These are phyloP conservation scores for Aspergillus oerlinghausenensis DNA, from an alignment of 2,329 filamentous ascomycete genomes.

Conservation along the genomic window DNA sequence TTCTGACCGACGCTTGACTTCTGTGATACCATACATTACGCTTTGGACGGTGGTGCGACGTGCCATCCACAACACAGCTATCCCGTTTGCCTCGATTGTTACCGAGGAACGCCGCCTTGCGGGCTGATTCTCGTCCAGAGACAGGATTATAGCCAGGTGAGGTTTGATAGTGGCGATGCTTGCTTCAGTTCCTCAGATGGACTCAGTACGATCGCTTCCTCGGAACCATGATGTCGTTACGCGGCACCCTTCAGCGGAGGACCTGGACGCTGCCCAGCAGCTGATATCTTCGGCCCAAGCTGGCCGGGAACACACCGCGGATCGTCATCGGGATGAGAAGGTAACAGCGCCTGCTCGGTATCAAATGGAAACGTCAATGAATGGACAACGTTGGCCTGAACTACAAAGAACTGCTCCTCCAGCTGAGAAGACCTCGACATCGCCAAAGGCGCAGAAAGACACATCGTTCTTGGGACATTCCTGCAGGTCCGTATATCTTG, in stretches of 20 bases:
- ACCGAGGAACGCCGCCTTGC: constrained; percentile 9
- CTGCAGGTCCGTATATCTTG: constrained; percentile 32
- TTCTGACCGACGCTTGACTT: constrained; percentile 35
- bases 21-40: constrained; percentile 31
- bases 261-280: constrained; percentile 46
- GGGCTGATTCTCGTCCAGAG: constrained; percentile 4
- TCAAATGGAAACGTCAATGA: constrained; percentile 12
- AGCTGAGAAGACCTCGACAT: constrained; percentile 24
- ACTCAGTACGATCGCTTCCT: constrained; percentile 31
- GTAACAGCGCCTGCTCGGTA: constrained; percentile 7
- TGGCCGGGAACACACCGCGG: constrained; percentile 33
- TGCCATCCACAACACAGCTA: constrained; percentile 14
- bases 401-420: constrained; percentile 9
- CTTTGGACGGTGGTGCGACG: constrained; percentile 29
- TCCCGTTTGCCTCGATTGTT: constrained; percentile 10
- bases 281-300: constrained; percentile 44
- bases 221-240: constrained; percentile 27
- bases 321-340: constrained; percentile 22
- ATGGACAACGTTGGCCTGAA: constrained; percentile 18
- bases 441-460: constrained; percentile 35
- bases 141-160: background rate
- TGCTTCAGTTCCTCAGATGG: constrained; percentile 35
- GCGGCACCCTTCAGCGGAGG: constrained; percentile 44
- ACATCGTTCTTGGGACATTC: constrained; percentile 38
- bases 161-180: constrained; percentile 26